Evolutionary conservation across 2,329 filamentous ascomycete species (phyloP).

Genomic region (Chaetomium olivaceum): DNA sequence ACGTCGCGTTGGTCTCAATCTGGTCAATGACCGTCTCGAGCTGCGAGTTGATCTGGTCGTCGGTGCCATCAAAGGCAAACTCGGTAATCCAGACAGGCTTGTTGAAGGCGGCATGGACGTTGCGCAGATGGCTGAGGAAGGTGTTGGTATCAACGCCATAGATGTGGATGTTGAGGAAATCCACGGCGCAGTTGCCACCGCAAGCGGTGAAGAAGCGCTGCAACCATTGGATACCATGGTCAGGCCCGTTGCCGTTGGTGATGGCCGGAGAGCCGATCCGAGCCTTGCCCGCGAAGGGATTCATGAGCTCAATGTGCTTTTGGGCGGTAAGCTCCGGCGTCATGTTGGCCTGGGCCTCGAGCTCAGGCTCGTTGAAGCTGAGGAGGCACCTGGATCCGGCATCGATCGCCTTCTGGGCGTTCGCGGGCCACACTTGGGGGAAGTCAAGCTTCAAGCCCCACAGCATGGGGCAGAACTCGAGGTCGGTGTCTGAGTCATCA

Average conservation of each 20-base stretch:
- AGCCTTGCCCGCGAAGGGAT: conserved; percentile 54
- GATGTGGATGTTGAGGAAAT: conserved; percentile 66
- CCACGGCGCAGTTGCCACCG: conserved; percentile 51
- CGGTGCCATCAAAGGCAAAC: conserved; percentile 56
- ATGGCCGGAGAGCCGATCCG: conserved; percentile 61
- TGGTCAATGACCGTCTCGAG: conserved; percentile 50
- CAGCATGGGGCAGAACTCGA: conserved; percentile 68
- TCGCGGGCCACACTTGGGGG: conserved; percentile 51
- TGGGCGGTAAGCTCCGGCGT: conserved; percentile 52
- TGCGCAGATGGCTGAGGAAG: conserved; percentile 57
- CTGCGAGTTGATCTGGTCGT: conserved; percentile 49
- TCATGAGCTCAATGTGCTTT: conserved; percentile 56
- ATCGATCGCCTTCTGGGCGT: conserved; percentile 54
- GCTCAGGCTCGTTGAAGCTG: conserved; percentile 73
- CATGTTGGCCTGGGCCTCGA: conserved; percentile 59
- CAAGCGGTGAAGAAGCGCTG: conserved; percentile 54
- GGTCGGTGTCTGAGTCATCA: conserved; percentile 44
- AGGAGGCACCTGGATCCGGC: conserved; percentile 59
- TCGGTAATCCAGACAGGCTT: conserved; percentile 65
- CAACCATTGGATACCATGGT: conserved; percentile 59
- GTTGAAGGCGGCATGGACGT: conserved; percentile 48
- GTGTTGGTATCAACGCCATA: conserved; percentile 53
- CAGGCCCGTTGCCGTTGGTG: conserved; percentile 55
- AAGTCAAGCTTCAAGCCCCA: conserved; percentile 54
- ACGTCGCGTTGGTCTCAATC: conserved; percentile 49